Base-by-base conservation (phyloP, 306 rosid species). In the Cicer cuneatum region DNA sequence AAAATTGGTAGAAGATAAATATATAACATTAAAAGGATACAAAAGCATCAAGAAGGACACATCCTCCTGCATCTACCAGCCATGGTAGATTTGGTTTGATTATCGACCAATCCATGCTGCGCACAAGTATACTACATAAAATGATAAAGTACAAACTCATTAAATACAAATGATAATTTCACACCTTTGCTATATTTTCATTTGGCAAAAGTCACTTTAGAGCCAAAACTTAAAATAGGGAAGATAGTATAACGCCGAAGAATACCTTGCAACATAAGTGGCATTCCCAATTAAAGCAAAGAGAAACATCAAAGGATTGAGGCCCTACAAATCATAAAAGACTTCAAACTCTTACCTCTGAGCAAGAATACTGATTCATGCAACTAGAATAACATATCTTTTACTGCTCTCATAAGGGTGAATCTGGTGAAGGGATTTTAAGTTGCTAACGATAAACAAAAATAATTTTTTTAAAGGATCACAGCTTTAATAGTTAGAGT, bases 11-110 rank as follows among this genome's bases (percentile, higher is more conserved):
- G 13, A 24, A 74, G 73, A 56, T 38, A 83, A 53, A 63, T 46
- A 66, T 14, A 41, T 7, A 69, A 16, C 54, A 29, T 52, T 16
- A 73, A 39, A 85, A 86, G 96, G 98, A 90, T 93, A 93, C 96
- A 6, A 89, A 83, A 77, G 54, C 48, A 77, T 93, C 98, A 37
- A 93, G 96, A 59, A 93, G 69, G 77, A 93, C 86, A 41, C 98
- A 93, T 78, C 95, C 96, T 81, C 78, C 85, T 10, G 98, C 95
- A 70, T 93, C 98, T 66, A 87, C 98, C 12, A 92, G 87, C 98
- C 98, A 92, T 1, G 96, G 91, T n/a, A 92, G 82, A 85, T 92
- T 92, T 14, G 98, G 92, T 72, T 45, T 33, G 81, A 93, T 56
- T 75, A 10, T 84, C 46, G 86, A 82, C 98, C 98, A 90, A 24